A percentile compares a stretch with the other conserved stretches of the same genome.
These are phyloP conservation scores for Stachybotrys elegans DNA, from an alignment of 2,329 filamentous ascomycete species.

Conservation along the genomic window DNA sequence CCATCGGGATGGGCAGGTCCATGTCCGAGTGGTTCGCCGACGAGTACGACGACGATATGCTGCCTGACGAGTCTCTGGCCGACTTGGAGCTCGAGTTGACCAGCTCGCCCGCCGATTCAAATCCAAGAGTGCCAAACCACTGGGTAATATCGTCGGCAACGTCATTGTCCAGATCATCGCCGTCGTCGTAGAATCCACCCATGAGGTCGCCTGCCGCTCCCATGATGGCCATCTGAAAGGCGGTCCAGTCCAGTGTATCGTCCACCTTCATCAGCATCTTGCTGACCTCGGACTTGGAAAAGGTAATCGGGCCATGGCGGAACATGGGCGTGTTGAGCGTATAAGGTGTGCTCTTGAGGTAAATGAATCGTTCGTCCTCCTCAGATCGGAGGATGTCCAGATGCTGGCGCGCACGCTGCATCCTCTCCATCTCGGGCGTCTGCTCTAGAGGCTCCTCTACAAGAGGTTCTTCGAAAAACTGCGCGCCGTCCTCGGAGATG, in stretches of 20 bases:
- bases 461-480: not conserved
- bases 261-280: conserved; percentile 35
- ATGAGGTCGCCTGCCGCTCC: conserved; percentile 51
- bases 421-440: not conserved
- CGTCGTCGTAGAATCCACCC: conserved; percentile 31
- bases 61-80: conserved; percentile 2
- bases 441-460: not conserved
- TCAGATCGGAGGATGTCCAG: conserved; percentile 15
- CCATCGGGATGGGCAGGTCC: conserved; percentile 33
- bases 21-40: conserved; percentile 18
- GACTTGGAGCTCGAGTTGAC: conserved; percentile 15
- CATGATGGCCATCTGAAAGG: conserved; percentile 60
- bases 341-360: conserved; percentile 42
- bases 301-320: conserved; percentile 50
- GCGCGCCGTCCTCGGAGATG: not conserved
- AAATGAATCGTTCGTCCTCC: conserved; percentile 40
- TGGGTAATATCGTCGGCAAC: conserved; percentile 35
- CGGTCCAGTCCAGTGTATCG: conserved; percentile 55
- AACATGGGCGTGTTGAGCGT: conserved; percentile 44
- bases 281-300: conserved; percentile 39
- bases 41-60: conserved; percentile 9
- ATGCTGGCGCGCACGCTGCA: conserved; percentile 4
- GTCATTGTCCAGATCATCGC: conserved; percentile 39
- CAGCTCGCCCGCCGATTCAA: conserved; percentile 37
- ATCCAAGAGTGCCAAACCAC: conserved; percentile 49